Evolutionary conservation across 2,329 filamentous ascomycete species (phyloP).

Genomic region (Colletotrichum sp.): DNA sequence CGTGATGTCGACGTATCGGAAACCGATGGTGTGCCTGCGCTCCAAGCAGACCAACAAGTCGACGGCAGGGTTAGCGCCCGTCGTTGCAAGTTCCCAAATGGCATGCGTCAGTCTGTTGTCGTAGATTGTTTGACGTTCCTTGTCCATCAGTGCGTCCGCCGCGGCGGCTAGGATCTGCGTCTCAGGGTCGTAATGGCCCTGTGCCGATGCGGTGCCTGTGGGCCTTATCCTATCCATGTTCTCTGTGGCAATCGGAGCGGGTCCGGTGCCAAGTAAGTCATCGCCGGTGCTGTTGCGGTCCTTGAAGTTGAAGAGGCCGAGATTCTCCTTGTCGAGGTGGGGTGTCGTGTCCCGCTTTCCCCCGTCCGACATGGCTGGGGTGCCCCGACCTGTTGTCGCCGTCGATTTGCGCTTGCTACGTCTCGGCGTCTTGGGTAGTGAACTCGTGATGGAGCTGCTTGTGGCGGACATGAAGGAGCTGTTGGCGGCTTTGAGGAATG

Average conservation of each 20-base stretch:
- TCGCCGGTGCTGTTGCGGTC: conserved; percentile 25
- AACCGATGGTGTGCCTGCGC: conserved; percentile 88
- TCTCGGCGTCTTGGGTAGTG: conserved; percentile 70
- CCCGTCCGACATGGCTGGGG: conserved; percentile 24
- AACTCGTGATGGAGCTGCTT: conserved; percentile 82
- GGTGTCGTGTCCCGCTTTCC: conserved; percentile 39
- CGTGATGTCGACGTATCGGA: conserved; percentile 95
- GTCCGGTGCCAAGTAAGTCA: conserved; percentile 16
- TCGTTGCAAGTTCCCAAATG: conserved; percentile 93
- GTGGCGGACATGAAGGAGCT: conserved; percentile 94
- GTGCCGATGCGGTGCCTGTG: conserved; percentile 9
- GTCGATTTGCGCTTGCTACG: conserved; percentile 64
- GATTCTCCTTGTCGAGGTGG: conserved; percentile 56
- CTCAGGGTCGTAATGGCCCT: conserved; percentile 26
- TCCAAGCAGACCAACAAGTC: conserved; percentile 94
- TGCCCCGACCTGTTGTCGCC: conserved; percentile 41
- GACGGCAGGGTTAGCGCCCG: conserved; percentile 90
- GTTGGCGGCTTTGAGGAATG: conserved; percentile 92
- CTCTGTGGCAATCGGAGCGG: conserved; percentile 41
- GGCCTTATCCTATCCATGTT: conserved; percentile 54
- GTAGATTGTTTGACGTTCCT: conserved; percentile 76
- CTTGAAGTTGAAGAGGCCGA: conserved; percentile 31
- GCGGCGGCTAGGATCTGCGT: conserved; percentile 54
- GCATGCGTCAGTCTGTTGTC: conserved; percentile 87
- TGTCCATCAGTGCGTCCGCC: conserved; percentile 67